Base-by-base conservation (phyloP, 805 yeast genomes). In the Kurtzmaniella cleridarum region DNA sequence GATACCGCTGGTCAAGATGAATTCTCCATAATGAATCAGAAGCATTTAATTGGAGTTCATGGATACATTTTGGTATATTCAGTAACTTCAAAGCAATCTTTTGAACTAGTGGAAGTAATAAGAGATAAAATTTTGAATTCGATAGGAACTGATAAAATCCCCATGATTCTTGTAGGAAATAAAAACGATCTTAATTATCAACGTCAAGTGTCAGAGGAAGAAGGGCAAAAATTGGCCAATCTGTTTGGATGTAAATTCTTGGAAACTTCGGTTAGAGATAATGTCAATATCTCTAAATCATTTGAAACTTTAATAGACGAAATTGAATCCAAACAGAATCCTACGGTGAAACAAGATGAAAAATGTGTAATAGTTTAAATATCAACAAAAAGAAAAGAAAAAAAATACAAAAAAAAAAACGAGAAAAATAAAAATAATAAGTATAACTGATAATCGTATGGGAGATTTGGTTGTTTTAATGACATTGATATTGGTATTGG, bases 1-100 rank as follows among this genome's bases (percentile, higher is more conserved):
- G 97, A 89, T 55, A 89, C 96, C 0, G 95, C 96, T 1, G 96
- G 96, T 6, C 95, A 87, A 65, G 96, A 88, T 60, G 95, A 88
- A 65, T 85, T 81, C 56, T 76, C 87, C 35, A 78, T 85, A 46
- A 75, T 89, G 61, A 84, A 79, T 51, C 87, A 84, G 59, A 84
- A 84, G 49, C 81, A 84, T 40, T 64, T 86, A 35, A 81, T 84
- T 34, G 93, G 90, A 13, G 79, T 84, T 27, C 93, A 86, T 53
- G 97, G 96, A 1, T 84, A 84, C 54, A 66, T 89, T 32, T 62
- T 90, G 32, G 85, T 87, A 33, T 89, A 86, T 62, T 83, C 91
- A 36, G 89, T 89, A 39, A 79, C 86, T 24, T 82, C 89, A 33
- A 66, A 84, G 49, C 76, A 79, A 44, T 80, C 91, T 14, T 87